Evolutionary conservation across 1,139 yeast genomes (phyloP), one percentile per base, ranked within the genome.

Genomic region (Yamadazyma spencermartinsiae): DNA sequence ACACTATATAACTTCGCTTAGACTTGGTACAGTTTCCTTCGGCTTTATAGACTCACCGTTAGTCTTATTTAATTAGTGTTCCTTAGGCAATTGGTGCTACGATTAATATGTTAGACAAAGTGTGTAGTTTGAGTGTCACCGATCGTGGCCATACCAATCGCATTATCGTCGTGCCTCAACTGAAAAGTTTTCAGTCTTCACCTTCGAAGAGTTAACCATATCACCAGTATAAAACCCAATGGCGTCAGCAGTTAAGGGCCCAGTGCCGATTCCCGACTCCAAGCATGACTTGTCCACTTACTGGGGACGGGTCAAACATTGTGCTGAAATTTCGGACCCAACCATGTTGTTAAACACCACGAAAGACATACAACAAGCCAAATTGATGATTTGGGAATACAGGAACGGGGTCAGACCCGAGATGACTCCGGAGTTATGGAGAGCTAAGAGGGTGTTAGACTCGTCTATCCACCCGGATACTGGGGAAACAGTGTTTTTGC

Each of bases 391-490:
- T 33, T 76, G 86, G 64, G 82, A 82, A 43, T 90, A 82, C 63
- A 80, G 80, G 40, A 80, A 81, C 52, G 95, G 96, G 13, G 74
- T 75, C 18, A 58, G 72, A 33, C 63, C 72, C 1, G 60, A 69
- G 29, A 81, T 89, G 79, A 80, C 85, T 2, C 90, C 95, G 2
- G 87, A 82, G 40, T 72, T 92, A 39, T 92, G 98, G 98, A 70
- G 78, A 39, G 95, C 96, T 10, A 92, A 92, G 65, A 80, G 79
- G 60, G 72, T 86, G 17, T 72, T 90, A 53, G 97, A 89, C 60
- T 86, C 96, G 1, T 80, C 96, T 0, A 76, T 88, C 34, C 97
- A 90, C 59, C 97, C 97, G 31, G 98, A 92, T 58, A 92, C 95
- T 2, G 97, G 98, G 1, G 92, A 87, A 54, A 85, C 95, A 3